Evolutionary conservation across 345 rosid genomes (phyloP), one percentile per base, ranked within the genome.

Genomic region (Carallia pectinifolia): DNA sequence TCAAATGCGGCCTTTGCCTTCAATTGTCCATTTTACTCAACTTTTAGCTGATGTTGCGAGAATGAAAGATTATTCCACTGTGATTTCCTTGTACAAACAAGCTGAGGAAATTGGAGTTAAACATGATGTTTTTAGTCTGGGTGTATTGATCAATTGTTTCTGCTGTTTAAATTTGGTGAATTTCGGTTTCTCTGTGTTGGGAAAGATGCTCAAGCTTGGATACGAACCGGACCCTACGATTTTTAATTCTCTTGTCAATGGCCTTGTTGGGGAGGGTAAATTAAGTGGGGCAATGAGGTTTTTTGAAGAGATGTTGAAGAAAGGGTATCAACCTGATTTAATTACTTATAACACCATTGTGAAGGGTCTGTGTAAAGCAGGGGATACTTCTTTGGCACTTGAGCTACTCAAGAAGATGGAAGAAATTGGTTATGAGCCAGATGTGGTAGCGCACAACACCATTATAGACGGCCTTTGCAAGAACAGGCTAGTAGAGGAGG

Each of bases 391-490:
- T 7, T 2, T 7, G 48, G 65, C 65, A 33, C 13, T 77, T 31
- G 31, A 33, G 44, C 44, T 67, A 23, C 47, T 77, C 18, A 44
- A n/a, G 8, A 63, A 34, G 53, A 67, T 56, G 69, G 56, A 48
- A 9, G 29, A 67, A 36, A 33, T 6, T 8, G 52, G 62, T 9
- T 18, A 55, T 4, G 31, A 60, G 52, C 53, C 31, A 0, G 58
- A 68, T 67, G 38, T 36, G 27, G 53, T 62, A 17, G 39, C 30
- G 38, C 53, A 70, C 55, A 76, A 15, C 44, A 65, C 62, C 6
- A 17, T 64, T 34, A 52, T 70, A 6, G 58, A 60, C 37, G 54
- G 62, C 23, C 74, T 65, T 37, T 76, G 74, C 78, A 74, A 74
- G 72, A 54, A 74, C n/a, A 58, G 40, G 31, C 69, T 36, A 48